Conservation (phyloP, 2,329 filamentous ascomycete species). For the Aspergillus tubingensis region DNA sequence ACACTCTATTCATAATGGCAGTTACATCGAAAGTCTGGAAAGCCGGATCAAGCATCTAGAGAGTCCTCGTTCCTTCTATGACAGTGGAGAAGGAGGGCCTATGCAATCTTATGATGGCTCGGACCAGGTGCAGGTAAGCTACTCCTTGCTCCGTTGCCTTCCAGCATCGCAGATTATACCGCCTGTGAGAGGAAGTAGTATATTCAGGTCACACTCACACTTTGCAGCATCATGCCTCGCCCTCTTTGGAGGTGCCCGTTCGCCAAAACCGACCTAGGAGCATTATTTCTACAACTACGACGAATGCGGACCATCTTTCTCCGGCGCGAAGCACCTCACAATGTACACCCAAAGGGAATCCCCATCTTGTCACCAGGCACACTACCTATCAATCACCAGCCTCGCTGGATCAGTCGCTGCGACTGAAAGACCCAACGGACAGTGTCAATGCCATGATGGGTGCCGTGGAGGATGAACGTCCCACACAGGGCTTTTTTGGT, state of each 20-base stretch:
- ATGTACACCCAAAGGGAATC: not conserved
- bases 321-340: conserved; percentile 5
- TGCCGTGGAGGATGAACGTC: conserved; percentile 45
- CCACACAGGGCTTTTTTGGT: conserved; percentile 49
- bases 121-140: conserved; percentile 14
- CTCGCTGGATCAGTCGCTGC: not conserved
- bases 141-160: not conserved
- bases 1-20: conserved; percentile 9
- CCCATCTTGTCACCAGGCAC: not conserved
- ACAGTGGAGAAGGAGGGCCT: not conserved
- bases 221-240: conserved; percentile 2
- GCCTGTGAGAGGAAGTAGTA: not conserved
- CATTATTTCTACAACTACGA: not conserved
- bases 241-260: not conserved
- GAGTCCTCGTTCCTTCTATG: conserved; percentile 9
- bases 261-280: not conserved
- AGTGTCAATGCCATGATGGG: conserved; percentile 52
- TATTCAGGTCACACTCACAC: not conserved
- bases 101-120: conserved; percentile 4
- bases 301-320: conserved; percentile 1
- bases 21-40: conserved; percentile 33
- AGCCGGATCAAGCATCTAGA: conserved; percentile 29
- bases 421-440: conserved; percentile 17
- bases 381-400: not conserved
- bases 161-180: not conserved